phyloP scores from a whole-genome alignment of 257 asterid genomes.

The Solanum virginianum region DNA sequence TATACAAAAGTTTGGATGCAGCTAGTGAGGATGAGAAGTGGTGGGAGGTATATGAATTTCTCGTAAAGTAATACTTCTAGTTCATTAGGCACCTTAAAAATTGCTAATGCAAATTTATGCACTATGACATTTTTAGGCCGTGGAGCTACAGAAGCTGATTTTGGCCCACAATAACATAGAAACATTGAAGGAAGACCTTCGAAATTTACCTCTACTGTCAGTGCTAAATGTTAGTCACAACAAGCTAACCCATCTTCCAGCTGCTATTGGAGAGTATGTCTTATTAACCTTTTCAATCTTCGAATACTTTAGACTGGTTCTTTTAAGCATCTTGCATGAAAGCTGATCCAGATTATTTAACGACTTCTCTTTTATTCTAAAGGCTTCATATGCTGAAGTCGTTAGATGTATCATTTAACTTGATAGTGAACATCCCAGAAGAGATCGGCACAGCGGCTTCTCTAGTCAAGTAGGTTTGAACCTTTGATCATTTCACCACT shows the following conservation, averaged over 20 bases:
- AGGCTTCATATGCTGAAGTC: constrained; percentile 79
- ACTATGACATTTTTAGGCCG: constrained; percentile 38
- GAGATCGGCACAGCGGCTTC: constrained; percentile 73
- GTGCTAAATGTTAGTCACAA: constrained; percentile 81
- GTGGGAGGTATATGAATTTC: constrained; percentile 78
- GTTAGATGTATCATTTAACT: constrained; percentile 65
- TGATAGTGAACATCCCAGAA: constrained; percentile 50
- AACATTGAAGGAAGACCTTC: constrained; percentile 66
- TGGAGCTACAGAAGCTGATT: constrained; percentile 90
- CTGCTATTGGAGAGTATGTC: constrained; percentile 92
- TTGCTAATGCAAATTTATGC: neutral
- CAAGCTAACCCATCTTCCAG: constrained; percentile 68
- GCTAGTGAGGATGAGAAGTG: constrained; percentile 80
- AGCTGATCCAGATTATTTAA: neutral
- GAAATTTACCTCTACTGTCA: constrained; percentile 50
- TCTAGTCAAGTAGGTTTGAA: constrained; percentile 64
- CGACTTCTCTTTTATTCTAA: constrained; percentile 1
- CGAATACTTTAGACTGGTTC: neutral
- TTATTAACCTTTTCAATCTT: neutral
- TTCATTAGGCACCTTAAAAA: neutral
- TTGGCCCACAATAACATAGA: constrained; percentile 83
- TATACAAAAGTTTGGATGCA: constrained; percentile 74
- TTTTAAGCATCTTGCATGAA: neutral
- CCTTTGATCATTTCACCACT: neutral
- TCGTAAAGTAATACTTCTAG: neutral